phyloP scores from a whole-genome alignment of 495 filamentous ascomycete genomes.

The Penicillium pulvis region DNA sequence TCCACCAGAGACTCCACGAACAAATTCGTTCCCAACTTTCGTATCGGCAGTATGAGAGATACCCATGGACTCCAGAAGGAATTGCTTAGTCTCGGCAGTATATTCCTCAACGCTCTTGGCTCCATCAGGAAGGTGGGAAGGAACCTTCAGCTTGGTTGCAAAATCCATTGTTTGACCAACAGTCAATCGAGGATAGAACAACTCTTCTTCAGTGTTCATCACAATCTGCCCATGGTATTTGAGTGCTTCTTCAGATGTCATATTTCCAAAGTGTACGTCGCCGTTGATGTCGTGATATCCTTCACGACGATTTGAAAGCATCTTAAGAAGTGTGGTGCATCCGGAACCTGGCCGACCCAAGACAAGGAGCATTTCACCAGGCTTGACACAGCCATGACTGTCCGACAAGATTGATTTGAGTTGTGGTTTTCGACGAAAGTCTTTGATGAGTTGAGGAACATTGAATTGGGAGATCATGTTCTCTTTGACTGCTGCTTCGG shows the following conservation, averaged over 20 bases:
- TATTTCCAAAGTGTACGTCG: conserved; percentile 61
- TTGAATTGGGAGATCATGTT: conserved; percentile 59
- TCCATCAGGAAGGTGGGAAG: conserved; percentile 25
- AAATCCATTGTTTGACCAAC: conserved; percentile 64
- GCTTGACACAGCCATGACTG: conserved; percentile 72
- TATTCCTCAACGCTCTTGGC: conserved; percentile 49
- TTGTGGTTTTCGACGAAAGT: neutral
- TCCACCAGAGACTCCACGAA: conserved; percentile 78
- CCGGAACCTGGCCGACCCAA: conserved; percentile 69
- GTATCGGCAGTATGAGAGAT: conserved; percentile 77
- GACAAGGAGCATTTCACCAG: conserved; percentile 75
- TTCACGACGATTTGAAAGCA: conserved; percentile 65
- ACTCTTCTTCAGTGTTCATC: conserved; percentile 60
- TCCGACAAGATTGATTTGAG: conserved; percentile 54
- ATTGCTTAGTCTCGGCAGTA: conserved; percentile 66
- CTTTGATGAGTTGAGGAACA: conserved; percentile 19
- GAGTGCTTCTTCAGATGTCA: conserved; percentile 30
- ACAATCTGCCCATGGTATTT: conserved; percentile 49
- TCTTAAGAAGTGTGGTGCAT: conserved; percentile 72
- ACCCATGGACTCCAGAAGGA: conserved; percentile 78
- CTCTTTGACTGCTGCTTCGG: conserved; percentile 51
- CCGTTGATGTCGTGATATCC: conserved; percentile 58
- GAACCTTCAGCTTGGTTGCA: conserved; percentile 49
- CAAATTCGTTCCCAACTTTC: conserved; percentile 75
- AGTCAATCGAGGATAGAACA: conserved; percentile 61